Conservation (phyloP, 768 basidiomycete genomes). For the Macrocybe gigantea region DNA sequence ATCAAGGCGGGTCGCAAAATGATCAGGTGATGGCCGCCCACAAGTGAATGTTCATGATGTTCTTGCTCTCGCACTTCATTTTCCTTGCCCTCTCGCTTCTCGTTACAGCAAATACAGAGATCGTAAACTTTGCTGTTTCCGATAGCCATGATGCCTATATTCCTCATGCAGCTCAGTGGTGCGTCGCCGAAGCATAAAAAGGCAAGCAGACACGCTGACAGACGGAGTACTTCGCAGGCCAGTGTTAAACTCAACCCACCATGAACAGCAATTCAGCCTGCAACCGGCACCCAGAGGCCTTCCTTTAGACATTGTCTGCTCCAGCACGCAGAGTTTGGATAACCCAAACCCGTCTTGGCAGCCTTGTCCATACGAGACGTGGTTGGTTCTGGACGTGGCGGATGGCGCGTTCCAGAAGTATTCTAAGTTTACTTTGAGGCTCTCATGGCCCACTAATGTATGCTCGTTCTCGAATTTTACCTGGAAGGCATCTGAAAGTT, state of each 20-base stretch:
- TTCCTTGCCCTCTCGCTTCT: slow-evolving; percentile 6
- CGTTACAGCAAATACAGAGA: slow-evolving; percentile 57
- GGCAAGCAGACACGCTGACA: not conserved
- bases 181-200: slow-evolving; percentile 8
- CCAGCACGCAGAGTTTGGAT: slow-evolving; percentile 10
- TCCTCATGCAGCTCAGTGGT: slow-evolving; percentile 20
- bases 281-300: slow-evolving; percentile 37
- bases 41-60: too few relatives aligned
- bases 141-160: slow-evolving; percentile 14
- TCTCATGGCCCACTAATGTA: slow-evolving; percentile 55
- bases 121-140: slow-evolving; percentile 46
- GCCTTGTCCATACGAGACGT: slow-evolving; percentile 37
- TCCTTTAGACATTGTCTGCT: slow-evolving; percentile 30
- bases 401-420: slow-evolving; percentile 31
- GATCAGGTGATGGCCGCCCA: too few relatives aligned
- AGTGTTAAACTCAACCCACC: slow-evolving; percentile 22
- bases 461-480: slow-evolving; percentile 15
- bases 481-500: not conserved
- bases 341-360: slow-evolving; percentile 1
- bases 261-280: slow-evolving; percentile 31
- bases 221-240: slow-evolving; percentile 26
- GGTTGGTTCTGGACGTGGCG: slow-evolving; percentile 43
- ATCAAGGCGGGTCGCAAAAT: too few relatives aligned
- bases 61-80: not conserved
- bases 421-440: slow-evolving; percentile 42